Evolutionary conservation across 2,329 filamentous ascomycete genomes (phyloP), one percentile per base, ranked within the genome.

Genomic region (Drechslerella coelobrocha): DNA sequence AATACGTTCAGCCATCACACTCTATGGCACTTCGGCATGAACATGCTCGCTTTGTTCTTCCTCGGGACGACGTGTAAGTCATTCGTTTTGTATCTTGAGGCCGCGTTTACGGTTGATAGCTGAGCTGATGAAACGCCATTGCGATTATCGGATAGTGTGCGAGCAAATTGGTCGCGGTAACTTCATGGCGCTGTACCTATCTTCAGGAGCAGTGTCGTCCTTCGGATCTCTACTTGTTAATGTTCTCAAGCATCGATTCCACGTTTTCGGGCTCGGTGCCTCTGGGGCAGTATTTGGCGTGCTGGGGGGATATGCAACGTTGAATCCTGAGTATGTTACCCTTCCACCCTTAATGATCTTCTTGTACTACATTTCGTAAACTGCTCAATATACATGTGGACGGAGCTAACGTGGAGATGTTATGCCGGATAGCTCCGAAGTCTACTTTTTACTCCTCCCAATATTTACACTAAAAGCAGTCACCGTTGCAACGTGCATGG

Each of bases 1-100:
- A 85, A 85, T 73, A 80, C 85, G 53, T 90, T 92, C 80, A 89
- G 87, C 19, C 90, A 94, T 79, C 84, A 89, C 59, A 79, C 78
- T 2, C 73, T 86, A 17, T 75, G 78, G 50, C 90, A 94, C 78
- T 77, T 90, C 37, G 68, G 82, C 23, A 77, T 82, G 43, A 93
- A 93, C 79, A 86, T 90, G 84, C 74, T 83, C 7, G 80, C 84
- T 41, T 80, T 93, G 2, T 88, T 83, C 81, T 80, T 90, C 75
- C 81, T 91, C 17, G 90, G 89, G 23, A 83, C 84, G 8, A 81
- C 83, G 1, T 80, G 76, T 77, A 73, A 61, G 74, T 12, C 17
- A 9, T 27, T 29, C 24, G 1, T 34, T n/a, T 23, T 8, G 27
- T 39, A 9, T 29, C 14, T 19, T 53, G 9, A 5, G 45, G 45